Conservation (phyloP, 257 asterid species). For the Nicotiana paniculata region DNA sequence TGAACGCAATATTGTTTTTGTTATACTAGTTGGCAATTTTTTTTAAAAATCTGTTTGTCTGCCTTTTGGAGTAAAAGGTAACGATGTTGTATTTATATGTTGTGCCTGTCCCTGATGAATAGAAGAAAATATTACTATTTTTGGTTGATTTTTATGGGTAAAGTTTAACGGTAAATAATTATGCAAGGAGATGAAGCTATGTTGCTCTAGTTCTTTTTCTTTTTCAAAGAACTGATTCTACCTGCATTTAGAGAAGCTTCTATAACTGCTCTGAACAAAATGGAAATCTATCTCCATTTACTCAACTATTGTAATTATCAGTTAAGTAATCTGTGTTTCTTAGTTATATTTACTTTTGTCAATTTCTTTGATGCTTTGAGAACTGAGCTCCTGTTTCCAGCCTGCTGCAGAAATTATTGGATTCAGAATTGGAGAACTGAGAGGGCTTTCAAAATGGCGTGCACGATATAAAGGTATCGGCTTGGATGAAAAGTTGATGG, state of each 20-base stretch:
- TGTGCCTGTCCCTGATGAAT: not conserved
- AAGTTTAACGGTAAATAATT: not conserved
- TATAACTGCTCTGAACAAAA: not conserved
- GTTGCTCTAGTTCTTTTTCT: not conserved
- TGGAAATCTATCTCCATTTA: not conserved
- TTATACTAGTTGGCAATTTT: not conserved
- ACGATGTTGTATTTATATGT: not conserved
- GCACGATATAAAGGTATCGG: slow-evolving; percentile 82
- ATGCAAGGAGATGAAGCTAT: not conserved
- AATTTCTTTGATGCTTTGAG: slow-evolving; percentile 20
- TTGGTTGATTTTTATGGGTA: not conserved
- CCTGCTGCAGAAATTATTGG: slow-evolving; percentile 98
- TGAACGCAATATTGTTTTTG: not conserved
- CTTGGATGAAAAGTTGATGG: slow-evolving; percentile 74
- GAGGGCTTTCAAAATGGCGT: slow-evolving; percentile 96
- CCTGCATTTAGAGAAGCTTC: not conserved
- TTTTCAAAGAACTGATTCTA: not conserved
- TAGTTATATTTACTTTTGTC: not conserved
- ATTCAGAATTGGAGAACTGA: slow-evolving; percentile 88
- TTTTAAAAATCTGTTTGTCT: not conserved
- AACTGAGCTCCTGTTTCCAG: slow-evolving; percentile 43
- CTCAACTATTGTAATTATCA: not conserved
- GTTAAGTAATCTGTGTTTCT: not conserved
- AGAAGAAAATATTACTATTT: not conserved
- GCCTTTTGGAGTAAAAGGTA: not conserved